Base-by-base conservation (phyloP, 768 basidiomycete species). In the Rhizopogon salebrosus region DNA sequence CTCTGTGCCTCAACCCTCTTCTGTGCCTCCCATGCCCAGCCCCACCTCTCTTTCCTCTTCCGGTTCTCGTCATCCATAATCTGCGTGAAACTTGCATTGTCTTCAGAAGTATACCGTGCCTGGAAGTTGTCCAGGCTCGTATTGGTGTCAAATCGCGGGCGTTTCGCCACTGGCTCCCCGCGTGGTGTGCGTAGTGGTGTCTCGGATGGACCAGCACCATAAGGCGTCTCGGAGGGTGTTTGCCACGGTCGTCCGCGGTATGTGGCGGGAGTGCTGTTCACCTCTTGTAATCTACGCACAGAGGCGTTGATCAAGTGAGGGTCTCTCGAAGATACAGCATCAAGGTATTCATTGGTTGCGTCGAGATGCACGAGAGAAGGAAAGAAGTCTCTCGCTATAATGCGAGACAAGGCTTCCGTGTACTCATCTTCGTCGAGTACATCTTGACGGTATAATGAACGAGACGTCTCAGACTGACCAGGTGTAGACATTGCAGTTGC, bases 321-420 rank as follows among this genome's bases (percentile, higher is more conserved):
- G 67, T 97, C 91, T 55, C 84, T 75, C n/a, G 83, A 75, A 40
- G 80, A 78, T 37, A 92, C 71, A 3, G 92, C 92, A 55, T 88
- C 84, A 22, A 95, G 80, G 70, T 94, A 93, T 53, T 76, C 79
- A 65, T 95, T 92, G 29, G 91, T 89, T 18, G 92, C 89, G 60
- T 95, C 90, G 24, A 95, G 79, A 60, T 92, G 90, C 16, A 87
- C 83, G 9, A 98, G 80, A 11, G 92, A 92, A 0, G 97, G 97
- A 64, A 98, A 99, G 79, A 99, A 99, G 72, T 98, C 95, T 45
- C 97, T 86, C 36, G 91, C 89, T 62, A 98, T 98, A 62, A 98
- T 98, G 42, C 84, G 80, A 10, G 91, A 92, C 20, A 99, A 77
- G 1, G 89, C 89, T 41, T 82, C 84, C 2, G 92, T 94, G 68